Base-by-base conservation (phyloP, 2,329 filamentous ascomycete genomes). In the Claviceps arundinis region DNA sequence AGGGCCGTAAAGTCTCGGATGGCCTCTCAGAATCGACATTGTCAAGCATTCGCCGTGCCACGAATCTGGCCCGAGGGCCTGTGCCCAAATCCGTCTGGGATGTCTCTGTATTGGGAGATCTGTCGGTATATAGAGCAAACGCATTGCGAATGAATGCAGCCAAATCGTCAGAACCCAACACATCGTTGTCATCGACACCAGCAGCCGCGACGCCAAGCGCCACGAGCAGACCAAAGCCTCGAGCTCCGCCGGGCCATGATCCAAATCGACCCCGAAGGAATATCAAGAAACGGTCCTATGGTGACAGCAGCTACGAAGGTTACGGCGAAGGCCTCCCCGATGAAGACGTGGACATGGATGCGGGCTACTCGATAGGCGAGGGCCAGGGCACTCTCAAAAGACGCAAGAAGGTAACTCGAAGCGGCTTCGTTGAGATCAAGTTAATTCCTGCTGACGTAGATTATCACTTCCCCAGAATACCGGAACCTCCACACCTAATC, bases 281-380 rank as follows among this genome's bases (percentile, higher is more conserved):
- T 52, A 75, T 79, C 56, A 87, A 85, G 71, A 89, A 89, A 73
- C 77, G 87, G 47, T 79, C 82, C 56, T 90, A 89, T 62, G 81
- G 83, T 41, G 86, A 90, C 57, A 78, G 75, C 59, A 87, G 82
- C 60, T 90, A 79, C 61, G 81, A 85, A 60, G 85, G 86, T 43
- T 89, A 89, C 60, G 78, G 80, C 45, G 84, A 89, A 58, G 82
- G 82, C 37, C 88, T 75, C 58, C 76, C 76, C 9, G 85, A 89
- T 56, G 84, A 87, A 57, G 84, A 85, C 56, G 65, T 64, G 8
- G 79, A 74, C 45, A 62, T 65, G 52, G 81, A 77, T 13, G 72
- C 70, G 16, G 80, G 78, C n/a, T 84, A 88, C 61, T 87, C 83
- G 22, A 87, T 84, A 22, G 84, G 81, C 53, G 85, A 86, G 58